phyloP scores from a whole-genome alignment of 192 early-diverging fungal genomes.

The Backusella tuberculispora region DNA sequence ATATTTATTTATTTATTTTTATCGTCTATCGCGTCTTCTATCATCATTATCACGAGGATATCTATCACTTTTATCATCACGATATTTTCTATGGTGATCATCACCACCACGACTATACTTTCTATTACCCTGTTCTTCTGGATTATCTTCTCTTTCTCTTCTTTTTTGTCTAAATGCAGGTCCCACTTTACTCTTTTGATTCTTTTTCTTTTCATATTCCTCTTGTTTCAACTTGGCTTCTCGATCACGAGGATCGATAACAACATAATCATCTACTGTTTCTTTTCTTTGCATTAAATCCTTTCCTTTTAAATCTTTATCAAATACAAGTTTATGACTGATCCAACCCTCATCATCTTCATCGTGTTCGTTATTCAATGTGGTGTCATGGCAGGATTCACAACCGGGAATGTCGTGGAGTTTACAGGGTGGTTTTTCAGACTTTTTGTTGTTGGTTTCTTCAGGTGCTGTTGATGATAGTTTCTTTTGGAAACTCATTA shows the following conservation, averaged over 20 bases:
- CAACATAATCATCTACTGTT: conserved; percentile 67
- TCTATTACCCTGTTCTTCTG: background rate
- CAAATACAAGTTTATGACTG: conserved; percentile 74
- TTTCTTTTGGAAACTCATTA: conserved; percentile 64
- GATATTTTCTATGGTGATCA: conserved; percentile 3
- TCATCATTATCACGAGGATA: background rate
- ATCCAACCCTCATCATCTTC: conserved; percentile 73
- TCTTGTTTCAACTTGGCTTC: conserved; percentile 26
- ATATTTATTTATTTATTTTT: background rate
- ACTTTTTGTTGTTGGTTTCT: conserved; percentile 28
- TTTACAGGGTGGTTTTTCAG: conserved; percentile 56
- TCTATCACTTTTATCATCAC: conserved; percentile 9
- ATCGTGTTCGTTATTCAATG: conserved; percentile 45
- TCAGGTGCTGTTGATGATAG: conserved; percentile 32
- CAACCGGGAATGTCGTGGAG: conserved; percentile 75
- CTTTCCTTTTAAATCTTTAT: conserved; percentile 67
- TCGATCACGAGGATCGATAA: conserved; percentile 65
- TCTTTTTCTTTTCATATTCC: conserved; percentile 22
- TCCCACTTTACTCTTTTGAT: conserved; percentile 17
- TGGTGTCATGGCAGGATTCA: conserved; percentile 67
- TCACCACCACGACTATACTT: background rate
- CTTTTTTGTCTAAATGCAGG: conserved; percentile 21
- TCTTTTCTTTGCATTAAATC: conserved; percentile 57
- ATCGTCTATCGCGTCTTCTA: conserved; percentile 10
- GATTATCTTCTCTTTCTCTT: conserved; percentile 4